A percentile compares a stretch with the other conserved stretches of the same genome.
Conservation (phyloP, 2,329 filamentous ascomycete genomes). For the Paracoccidioides brasiliensis region DNA sequence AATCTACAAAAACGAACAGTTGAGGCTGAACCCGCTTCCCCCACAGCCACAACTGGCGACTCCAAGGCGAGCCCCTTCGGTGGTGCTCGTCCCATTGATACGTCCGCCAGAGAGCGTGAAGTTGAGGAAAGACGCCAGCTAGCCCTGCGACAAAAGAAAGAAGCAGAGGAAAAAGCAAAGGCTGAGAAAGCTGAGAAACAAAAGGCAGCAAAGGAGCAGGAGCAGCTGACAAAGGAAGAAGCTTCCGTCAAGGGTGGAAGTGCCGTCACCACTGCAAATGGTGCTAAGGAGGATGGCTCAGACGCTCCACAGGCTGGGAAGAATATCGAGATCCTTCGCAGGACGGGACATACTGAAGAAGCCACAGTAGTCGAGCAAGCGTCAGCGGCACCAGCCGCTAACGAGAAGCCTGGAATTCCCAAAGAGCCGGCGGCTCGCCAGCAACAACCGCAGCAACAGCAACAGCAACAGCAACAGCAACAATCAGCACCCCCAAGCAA, state of each 20-base stretch:
- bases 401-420: conserved; percentile 9
- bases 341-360: conserved; percentile 32
- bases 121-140: conserved; percentile 78
- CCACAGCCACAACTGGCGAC: conserved; percentile 38
- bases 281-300: conserved; percentile 28
- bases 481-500: conserved; percentile 14
- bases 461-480: too few species aligned
- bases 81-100: conserved; percentile 86
- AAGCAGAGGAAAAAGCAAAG: conserved; percentile 74
- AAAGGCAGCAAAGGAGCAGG: conserved; percentile 50
- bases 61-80: conserved; percentile 88
- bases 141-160: conserved; percentile 66
- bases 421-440: conserved; percentile 8
- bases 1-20: conserved; percentile 88
- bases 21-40: conserved; percentile 46
- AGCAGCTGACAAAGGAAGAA: conserved; percentile 28
- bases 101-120: conserved; percentile 72
- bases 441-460: conserved; percentile 8
- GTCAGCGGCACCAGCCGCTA: conserved; percentile 21
- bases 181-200: conserved; percentile 54
- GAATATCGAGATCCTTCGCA: conserved; percentile 44
- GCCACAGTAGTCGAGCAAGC: conserved; percentile 36
- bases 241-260: conserved; percentile 24
- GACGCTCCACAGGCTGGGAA: conserved; percentile 32
- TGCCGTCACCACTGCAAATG: conserved; percentile 24